Conservation (phyloP, 2,329 filamentous ascomycete genomes). For the Scedosporium aurantiacum region DNA sequence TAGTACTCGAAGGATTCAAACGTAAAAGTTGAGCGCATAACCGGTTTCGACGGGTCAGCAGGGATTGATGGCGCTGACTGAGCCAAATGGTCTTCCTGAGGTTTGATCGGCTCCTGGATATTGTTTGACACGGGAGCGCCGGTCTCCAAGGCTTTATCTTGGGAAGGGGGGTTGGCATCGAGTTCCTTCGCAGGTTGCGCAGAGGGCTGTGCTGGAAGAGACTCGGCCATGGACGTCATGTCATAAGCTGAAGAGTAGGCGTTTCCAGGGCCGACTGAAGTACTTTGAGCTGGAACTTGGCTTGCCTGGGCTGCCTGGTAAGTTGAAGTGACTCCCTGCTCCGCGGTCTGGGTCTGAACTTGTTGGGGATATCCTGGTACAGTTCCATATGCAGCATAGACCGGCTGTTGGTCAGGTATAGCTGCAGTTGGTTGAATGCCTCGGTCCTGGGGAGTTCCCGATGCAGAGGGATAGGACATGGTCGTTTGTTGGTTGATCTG, state of each 20-base stretch:
- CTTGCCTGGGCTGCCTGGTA: background rate
- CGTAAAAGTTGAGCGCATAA: background rate
- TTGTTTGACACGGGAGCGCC: background rate
- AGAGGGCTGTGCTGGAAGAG: slow-evolving; percentile 2
- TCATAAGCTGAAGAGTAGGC: background rate
- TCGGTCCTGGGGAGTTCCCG: background rate
- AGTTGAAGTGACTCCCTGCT: background rate
- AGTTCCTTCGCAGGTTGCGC: background rate
- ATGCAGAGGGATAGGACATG: background rate
- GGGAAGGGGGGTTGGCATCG: background rate
- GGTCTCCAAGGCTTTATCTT: background rate
- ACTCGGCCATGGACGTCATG: slow-evolving; percentile 5
- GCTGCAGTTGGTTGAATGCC: background rate
- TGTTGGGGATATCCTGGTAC: background rate
- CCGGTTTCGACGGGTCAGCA: background rate
- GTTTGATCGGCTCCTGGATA: background rate
- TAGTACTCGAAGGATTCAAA: background rate
- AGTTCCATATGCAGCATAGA: background rate
- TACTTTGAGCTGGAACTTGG: background rate
- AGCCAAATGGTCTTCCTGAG: background rate
- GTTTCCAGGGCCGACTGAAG: too few relatives aligned
- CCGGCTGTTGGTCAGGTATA: background rate
- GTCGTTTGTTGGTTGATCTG: background rate
- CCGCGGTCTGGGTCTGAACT: background rate
- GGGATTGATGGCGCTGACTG: background rate